Evolutionary conservation across 1,139 yeast species (phyloP), one percentile per base, ranked within the genome.

Genomic region (Candida neerlandica): DNA sequence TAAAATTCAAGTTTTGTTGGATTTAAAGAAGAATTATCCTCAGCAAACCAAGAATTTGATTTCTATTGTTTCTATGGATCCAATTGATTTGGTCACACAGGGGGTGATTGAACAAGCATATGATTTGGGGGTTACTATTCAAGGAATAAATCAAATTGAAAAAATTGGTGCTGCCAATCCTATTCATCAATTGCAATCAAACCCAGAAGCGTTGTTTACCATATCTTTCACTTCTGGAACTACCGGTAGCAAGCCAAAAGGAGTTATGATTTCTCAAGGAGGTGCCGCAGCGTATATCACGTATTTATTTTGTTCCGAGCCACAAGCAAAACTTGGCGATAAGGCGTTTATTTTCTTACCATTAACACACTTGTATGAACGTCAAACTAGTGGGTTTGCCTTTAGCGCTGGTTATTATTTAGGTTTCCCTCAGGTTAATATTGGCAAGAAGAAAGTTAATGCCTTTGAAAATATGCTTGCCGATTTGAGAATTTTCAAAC

Each of bases 201-300:
- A 61, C 0, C 74, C 81, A 1, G 75, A 79, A 11, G 73, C 84
- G 16, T 55, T 79, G n/a, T 79, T 81, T 56, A 84, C 91, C 42
- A 80, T 86, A 54, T 82, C 86, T 19, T 86, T 85, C 66, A 86
- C 94, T 11, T 82, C 89, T 10, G 90, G 91, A 9, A 84, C 91
- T 21, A 85, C 90, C 5, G 89, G 89, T 7, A 50, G 70, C 10
- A 64, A 70, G 48, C 90, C 90, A 18, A 85, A 85, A 64, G 90
- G 90, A 41, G 90, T 82, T 6, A 77, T 80, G 46, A 63, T 85
- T 53, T 69, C 81, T 2, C 89, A 85, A 46, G 66, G 66, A 27
- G 71, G 70, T 51, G 75, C 81, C 2, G 69, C 79, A 3, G 73
- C 86, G 6, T 82, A 80, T 4, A 58, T 77, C 19, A 65, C 66